These are phyloP conservation scores for Furcasterigmium sp. DNA, from an alignment of 2,329 filamentous ascomycete species.

Conservation along the genomic window DNA sequence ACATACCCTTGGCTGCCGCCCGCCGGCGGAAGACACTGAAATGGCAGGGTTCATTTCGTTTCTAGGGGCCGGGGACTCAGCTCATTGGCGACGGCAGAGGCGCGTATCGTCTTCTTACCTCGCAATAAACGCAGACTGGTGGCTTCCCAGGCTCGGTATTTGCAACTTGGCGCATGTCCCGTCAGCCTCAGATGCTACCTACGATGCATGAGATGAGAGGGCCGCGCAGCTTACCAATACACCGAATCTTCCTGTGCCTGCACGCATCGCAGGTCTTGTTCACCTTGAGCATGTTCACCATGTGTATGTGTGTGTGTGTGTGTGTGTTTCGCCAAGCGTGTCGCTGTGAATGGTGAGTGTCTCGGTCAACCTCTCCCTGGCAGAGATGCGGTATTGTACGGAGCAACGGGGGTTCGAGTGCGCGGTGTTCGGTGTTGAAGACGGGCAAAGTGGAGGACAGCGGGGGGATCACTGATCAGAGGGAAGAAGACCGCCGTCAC, in stretches of 20 bases:
- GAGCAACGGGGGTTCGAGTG: no score
- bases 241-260: constrained; percentile 15
- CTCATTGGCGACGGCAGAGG: not conserved
- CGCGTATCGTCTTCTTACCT: not conserved
- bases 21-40: constrained; percentile 2
- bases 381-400: no score
- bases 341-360: no score
- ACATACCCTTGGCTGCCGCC: not conserved
- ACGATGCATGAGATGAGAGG: not conserved
- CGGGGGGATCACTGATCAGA: no score
- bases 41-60: constrained; percentile 2
- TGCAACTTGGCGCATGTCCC: not conserved
- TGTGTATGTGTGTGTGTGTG: no score
- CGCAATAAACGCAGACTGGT: not conserved
- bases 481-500: no score
- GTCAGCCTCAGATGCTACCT: not conserved
- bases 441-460: no score
- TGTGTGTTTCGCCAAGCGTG: no score
- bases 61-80: not conserved
- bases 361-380: no score
- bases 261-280: constrained; percentile 14
- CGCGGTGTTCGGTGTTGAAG: no score
- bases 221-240: constrained; percentile 9
- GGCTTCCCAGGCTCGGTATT: not conserved
- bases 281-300: constrained; percentile 1